Evolutionary conservation across 1,284 basidiomycete species (phyloP).

Genomic region (Cryptococcus wingfieldii): DNA sequence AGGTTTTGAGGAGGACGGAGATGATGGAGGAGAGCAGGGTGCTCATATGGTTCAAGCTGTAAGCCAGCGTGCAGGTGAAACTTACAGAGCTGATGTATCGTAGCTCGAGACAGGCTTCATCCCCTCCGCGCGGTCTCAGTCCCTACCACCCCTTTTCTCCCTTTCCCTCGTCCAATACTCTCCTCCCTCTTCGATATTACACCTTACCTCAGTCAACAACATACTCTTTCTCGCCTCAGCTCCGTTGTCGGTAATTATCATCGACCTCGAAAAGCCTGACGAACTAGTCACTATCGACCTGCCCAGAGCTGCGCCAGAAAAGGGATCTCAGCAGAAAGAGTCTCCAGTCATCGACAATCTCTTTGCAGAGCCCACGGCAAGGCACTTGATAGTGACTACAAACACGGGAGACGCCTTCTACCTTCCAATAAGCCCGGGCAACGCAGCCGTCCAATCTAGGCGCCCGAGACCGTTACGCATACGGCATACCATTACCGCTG

Average conservation of each 20-base stretch:
- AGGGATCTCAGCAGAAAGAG: conserved; percentile 22
- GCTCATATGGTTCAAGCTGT: conserved; percentile 32
- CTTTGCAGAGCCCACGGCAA: conserved; percentile 86
- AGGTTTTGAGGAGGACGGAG: conserved; percentile 73
- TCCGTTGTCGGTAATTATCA: conserved; percentile 73
- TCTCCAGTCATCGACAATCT: conserved; percentile 66
- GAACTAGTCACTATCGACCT: conserved; percentile 74
- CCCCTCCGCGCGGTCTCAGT: conserved; percentile 35
- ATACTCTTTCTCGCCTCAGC: conserved; percentile 75
- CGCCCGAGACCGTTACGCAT: conserved; percentile 75
- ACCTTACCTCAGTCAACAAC: conserved; percentile 78
- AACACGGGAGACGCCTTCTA: conserved; percentile 92
- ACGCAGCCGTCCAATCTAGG: conserved; percentile 52
- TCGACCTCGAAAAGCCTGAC: conserved; percentile 76
- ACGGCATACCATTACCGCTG: conserved; percentile 56
- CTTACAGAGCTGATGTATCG: not conserved
- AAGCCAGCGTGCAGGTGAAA: conserved; percentile 1
- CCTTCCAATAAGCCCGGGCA: conserved; percentile 54
- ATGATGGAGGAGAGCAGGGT: conserved; percentile 47
- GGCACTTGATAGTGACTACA: conserved; percentile 82
- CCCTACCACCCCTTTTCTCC: conserved; percentile 67
- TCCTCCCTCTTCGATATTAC: conserved; percentile 71
- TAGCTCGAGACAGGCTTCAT: conserved; percentile 51
- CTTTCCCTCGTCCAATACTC: conserved; percentile 82
- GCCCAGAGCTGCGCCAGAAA: conserved; percentile 55